Evolutionary conservation across 2,329 filamentous ascomycete species (phyloP).

Genomic region (Bipolaris victoriae): DNA sequence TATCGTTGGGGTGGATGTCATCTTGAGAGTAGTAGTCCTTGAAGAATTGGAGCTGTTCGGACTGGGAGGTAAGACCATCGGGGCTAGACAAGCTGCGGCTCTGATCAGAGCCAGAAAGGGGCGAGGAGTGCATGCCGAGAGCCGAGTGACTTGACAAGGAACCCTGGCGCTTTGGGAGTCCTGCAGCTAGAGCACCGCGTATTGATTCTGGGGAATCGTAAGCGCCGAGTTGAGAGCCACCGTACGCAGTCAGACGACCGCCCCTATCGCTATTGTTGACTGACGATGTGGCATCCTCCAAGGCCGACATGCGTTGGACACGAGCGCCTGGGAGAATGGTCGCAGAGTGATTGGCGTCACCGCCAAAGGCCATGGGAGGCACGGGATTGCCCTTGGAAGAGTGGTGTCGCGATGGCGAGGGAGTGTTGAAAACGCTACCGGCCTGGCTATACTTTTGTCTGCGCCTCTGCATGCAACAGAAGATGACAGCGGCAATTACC

Average conservation of each 20-base stretch:
- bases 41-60: slow-evolving; percentile 94
- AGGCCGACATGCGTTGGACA: slow-evolving; percentile 92
- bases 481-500: slow-evolving; percentile 67
- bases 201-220: slow-evolving; percentile 73
- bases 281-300: slow-evolving; percentile 74
- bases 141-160: slow-evolving; percentile 86
- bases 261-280: slow-evolving; percentile 52
- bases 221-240: slow-evolving; percentile 31
- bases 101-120: slow-evolving; percentile 57
- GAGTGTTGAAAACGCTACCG: slow-evolving; percentile 86
- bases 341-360: slow-evolving; percentile 47
- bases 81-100: slow-evolving; percentile 80
- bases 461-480: slow-evolving; percentile 64
- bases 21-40: slow-evolving; percentile 99
- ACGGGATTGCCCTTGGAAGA: slow-evolving; percentile 39
- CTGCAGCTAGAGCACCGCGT: slow-evolving; percentile 47
- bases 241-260: slow-evolving; percentile 31
- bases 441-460: slow-evolving; percentile 65
- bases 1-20: slow-evolving; percentile 89
- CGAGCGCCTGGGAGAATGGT: slow-evolving; percentile 79
- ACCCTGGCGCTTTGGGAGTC: slow-evolving; percentile 72
- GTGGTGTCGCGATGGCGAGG: slow-evolving; percentile 66
- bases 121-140: slow-evolving; percentile 73
- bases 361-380: slow-evolving; percentile 51
- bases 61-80: slow-evolving; percentile 82